Evolutionary conservation across 805 yeast species (phyloP), one percentile per base, ranked within the genome.

Genomic region (Nakazawaea anatomiae): DNA sequence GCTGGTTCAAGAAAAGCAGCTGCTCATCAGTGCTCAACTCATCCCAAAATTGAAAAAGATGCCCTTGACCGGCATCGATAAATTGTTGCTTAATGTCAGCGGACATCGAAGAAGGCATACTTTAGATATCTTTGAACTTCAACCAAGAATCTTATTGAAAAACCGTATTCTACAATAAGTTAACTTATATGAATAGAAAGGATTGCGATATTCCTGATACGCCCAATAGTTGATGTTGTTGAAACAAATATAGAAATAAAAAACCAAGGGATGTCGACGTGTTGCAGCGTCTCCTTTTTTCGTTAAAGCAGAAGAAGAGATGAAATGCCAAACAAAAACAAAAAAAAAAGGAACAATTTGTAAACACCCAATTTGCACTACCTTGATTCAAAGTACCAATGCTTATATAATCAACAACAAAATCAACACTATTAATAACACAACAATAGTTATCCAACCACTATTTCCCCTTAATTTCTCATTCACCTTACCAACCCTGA

Each of bases 1-100:
- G 67, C 59, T 79, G 83, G 4, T 54, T 52, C n/a, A 72, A 48
- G 11, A 77, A 72, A 14, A 53, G 36, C 1, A 57, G 52, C 57
- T 73, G 71, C 48, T 79, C 70, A 0, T 54, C 63, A 1, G 55
- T 51, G 5, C 64, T 40, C 42, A 82, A 65, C 10, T 58, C 45
- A 40, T 74, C 74, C 70, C 75, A 76, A 55, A 73, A 75, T 31
- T 68, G 61, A 61, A 82, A 81, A 14, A 83, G 58, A 52, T 82
- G 86, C 3, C 57, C 60, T 61, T 83, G 89, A 7, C 75, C 74
- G 0, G 84, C 83, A 5, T 66, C 60, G 28, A 59, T 61, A 58
- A 69, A 81, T 12, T 60, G 46, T 46, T 72, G 51, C 54, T 56
- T 61, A 44, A 61, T 51, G 10, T 55, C 57, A 25, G 42, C 32